These are phyloP conservation scores for Dipodascus albidus DNA, from an alignment of 805 yeast genomes.

Conservation along the genomic window DNA sequence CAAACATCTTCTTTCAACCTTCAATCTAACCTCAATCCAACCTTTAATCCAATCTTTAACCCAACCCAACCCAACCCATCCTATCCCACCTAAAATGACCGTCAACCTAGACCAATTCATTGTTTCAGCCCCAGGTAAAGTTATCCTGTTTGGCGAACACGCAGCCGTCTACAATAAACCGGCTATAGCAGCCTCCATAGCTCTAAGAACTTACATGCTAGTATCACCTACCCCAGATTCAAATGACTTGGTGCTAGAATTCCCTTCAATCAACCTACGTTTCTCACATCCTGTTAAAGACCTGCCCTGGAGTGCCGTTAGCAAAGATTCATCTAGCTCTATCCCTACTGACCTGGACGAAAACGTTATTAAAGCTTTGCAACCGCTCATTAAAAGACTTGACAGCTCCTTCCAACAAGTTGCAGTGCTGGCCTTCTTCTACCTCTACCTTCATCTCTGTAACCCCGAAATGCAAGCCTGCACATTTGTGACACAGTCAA, in stretches of 20 bases:
- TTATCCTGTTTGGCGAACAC: constrained; percentile 92
- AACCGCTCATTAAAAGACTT: constrained; percentile 25
- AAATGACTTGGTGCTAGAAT: constrained; percentile 48
- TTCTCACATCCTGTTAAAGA: constrained; percentile 51
- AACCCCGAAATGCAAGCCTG: constrained; percentile 35
- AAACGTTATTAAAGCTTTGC: constrained; percentile 10
- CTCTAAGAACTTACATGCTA: constrained; percentile 69
- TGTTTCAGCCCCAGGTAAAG: constrained; percentile 94
- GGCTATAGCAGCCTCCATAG: constrained; percentile 91
- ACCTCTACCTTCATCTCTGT: constrained; percentile 56
- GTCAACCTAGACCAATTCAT: constrained; percentile 30
- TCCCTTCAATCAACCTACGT: constrained; percentile 69
- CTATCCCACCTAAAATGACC: not conserved
- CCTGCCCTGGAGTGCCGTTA: constrained; percentile 45
- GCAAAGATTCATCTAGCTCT: constrained; percentile 13
- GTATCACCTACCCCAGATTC: constrained; percentile 31
- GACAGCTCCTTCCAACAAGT: constrained; percentile 52
- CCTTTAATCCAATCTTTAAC: not conserved
- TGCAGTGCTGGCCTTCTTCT: constrained; percentile 76
- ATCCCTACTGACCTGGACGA: constrained; percentile 7
- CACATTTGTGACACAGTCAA: constrained; percentile 60
- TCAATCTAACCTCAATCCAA: not conserved
- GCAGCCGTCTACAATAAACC: constrained; percentile 90
- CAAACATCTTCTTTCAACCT: not conserved
- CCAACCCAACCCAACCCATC: too few relatives aligned